Evolutionary conservation across 306 rosid species (phyloP).

Genomic region (Vigna radiata): DNA sequence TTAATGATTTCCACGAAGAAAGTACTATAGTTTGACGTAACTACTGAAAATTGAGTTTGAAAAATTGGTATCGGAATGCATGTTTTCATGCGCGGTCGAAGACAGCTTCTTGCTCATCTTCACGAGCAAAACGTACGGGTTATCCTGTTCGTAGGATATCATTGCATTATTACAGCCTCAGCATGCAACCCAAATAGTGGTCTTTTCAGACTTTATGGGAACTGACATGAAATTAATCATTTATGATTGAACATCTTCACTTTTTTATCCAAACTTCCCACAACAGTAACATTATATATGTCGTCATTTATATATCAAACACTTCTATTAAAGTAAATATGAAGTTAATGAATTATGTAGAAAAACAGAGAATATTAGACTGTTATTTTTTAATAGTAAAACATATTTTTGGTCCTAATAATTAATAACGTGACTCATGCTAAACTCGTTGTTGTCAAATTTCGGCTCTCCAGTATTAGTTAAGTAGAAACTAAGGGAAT

Average conservation of each 20-base stretch:
- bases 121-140: constrained; percentile 3
- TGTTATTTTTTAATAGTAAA: not conserved
- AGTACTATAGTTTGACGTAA: no score
- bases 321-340: no score
- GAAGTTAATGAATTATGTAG: not conserved
- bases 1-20: no score
- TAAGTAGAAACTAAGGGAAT: not conserved
- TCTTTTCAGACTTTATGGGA: not conserved
- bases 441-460: not conserved
- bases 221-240: constrained; percentile 2
- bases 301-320: no score
- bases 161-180: not conserved
- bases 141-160: not conserved
- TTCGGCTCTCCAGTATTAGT: not conserved
- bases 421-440: constrained; percentile 30
- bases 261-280: not conserved
- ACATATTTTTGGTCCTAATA: not conserved
- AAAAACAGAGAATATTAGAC: not conserved
- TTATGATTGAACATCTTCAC: not conserved
- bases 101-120: constrained; percentile 22
- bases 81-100: constrained; percentile 1
- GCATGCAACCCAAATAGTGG: constrained; percentile 12
- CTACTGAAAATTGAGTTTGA: not conserved
- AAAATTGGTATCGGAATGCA: not conserved
- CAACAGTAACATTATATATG: no score